Conservation (phyloP, 2,329 filamentous ascomycete genomes). For the Penicillium sp. region DNA sequence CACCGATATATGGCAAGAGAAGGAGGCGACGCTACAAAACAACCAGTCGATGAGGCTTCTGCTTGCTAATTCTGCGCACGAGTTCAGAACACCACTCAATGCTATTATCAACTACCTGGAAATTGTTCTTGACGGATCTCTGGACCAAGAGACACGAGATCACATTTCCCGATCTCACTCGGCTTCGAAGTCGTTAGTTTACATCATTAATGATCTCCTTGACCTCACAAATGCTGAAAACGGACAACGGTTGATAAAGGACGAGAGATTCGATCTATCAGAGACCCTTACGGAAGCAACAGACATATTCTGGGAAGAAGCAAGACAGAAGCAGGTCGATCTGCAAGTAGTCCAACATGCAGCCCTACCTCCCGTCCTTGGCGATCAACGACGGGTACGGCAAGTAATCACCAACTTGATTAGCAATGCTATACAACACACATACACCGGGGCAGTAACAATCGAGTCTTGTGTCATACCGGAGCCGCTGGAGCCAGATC, state of each 20-base stretch:
- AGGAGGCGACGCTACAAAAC: constrained; percentile 76
- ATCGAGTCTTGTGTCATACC: constrained; percentile 64
- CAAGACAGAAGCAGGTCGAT: constrained; percentile 68
- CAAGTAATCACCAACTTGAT: constrained; percentile 79
- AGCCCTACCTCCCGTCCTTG: constrained; percentile 70
- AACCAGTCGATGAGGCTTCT: constrained; percentile 76
- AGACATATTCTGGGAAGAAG: constrained; percentile 72
- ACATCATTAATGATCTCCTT: constrained; percentile 86
- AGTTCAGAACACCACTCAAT: constrained; percentile 84
- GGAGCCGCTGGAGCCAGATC: constrained; percentile 49
- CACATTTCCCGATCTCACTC: constrained; percentile 82
- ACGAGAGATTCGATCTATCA: constrained; percentile 72
- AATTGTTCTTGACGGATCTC: constrained; percentile 75
- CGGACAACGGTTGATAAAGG: constrained; percentile 72
- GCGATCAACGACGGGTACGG: constrained; percentile 74
- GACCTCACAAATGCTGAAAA: constrained; percentile 86
- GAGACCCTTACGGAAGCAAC: constrained; percentile 72
- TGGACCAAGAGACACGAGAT: constrained; percentile 79
- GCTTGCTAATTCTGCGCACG: constrained; percentile 83
- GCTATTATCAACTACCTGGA: constrained; percentile 95
- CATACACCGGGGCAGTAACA: constrained; percentile 64
- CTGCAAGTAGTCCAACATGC: constrained; percentile 69
- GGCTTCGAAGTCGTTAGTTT: constrained; percentile 85
- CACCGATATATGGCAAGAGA: constrained; percentile 88
- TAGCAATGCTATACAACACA: constrained; percentile 86